Base-by-base conservation (phyloP, 1,284 basidiomycete species). In the Leccinum griseonigrum region DNA sequence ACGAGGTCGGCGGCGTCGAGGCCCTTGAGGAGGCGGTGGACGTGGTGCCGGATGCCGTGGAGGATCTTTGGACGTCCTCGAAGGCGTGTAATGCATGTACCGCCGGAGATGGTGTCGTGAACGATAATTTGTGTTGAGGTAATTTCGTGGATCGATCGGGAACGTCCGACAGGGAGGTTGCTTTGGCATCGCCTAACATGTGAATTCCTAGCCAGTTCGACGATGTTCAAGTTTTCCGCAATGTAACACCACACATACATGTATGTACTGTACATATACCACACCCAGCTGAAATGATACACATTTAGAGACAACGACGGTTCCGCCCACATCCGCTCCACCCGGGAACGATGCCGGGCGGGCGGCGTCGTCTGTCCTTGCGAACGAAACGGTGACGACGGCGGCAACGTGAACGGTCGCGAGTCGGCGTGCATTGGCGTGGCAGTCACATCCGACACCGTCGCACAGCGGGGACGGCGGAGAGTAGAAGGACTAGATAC, bases 11-110 rank as follows among this genome's bases (percentile, higher is more conserved):
- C 93, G 60, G 86, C 84, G 71, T 96, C 88, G 72, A 98, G 88
- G 36, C 93, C 94, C 67, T 86, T 91, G 71, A 99, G 85, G 60
- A 99, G 85, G 77, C 95, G 97, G 69, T 93, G 82, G 50, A 95
- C 94, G 76, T 98, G 96, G 60, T 94, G 83, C 66, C 97, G 92
- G 66, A 98, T 88, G 56, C 96, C 97, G 65, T 97, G 38, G 38
- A 38, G 38, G 38, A 38, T 38, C 8, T 38, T 16, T 38, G 38
- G 38, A 16, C 38, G 16, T 38, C 38, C 34, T 36, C 34, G 34
- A 36, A 93, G 71, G 76, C 95, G 96, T 63, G 88, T 83, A 74
- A 98, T 87, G 56, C 84, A 83, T 36, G 94, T 80, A 59, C 87
- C 86, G 36, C 87, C 83, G 67, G 91, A 92, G 74, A 99, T 97